Conservation (phyloP, 495 filamentous ascomycete genomes). For the Neurospora sp. region DNA sequence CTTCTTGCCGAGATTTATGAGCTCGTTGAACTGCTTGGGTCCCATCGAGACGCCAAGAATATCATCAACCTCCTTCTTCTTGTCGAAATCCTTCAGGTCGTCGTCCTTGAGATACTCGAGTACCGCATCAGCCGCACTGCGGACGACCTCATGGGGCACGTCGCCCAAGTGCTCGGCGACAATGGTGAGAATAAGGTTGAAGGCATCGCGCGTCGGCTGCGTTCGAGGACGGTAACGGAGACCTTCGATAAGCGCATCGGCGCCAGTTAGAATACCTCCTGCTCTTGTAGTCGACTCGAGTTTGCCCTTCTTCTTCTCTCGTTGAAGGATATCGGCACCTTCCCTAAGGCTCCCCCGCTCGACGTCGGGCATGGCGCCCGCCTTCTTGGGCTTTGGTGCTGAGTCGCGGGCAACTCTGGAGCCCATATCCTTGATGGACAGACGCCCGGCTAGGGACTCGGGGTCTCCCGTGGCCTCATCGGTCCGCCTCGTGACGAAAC, state of each 20-base stretch:
- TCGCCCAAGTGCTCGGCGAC: constrained; percentile 84
- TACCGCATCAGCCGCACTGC: constrained; percentile 90
- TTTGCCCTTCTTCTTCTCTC: constrained; percentile 83
- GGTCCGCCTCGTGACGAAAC: constrained; percentile 82
- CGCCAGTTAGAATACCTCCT: constrained; percentile 71
- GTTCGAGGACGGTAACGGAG: constrained; percentile 78
- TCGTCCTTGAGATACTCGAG: constrained; percentile 91
- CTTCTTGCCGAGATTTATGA: constrained; percentile 96
- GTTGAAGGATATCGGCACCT: constrained; percentile 75
- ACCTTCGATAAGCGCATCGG: constrained; percentile 81
- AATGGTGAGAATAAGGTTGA: constrained; percentile 87
- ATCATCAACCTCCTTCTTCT: constrained; percentile 96
- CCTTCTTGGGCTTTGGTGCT: constrained; percentile 70
- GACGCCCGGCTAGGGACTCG: constrained; percentile 88
- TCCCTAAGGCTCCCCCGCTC: constrained; percentile 73
- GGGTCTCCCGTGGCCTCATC: constrained; percentile 97
- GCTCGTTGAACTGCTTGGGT: constrained; percentile 90
- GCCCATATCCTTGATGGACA: constrained; percentile 92
- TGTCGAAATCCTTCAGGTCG: constrained; percentile 93
- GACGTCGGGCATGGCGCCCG: constrained; percentile 51
- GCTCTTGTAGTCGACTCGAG: constrained; percentile 61
- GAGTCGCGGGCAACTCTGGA: constrained; percentile 66
- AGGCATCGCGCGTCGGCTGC: constrained; percentile 86
- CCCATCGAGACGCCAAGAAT: constrained; percentile 71
- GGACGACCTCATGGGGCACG: constrained; percentile 81